Percentiles rank a stretch among this genome's conserved stretches.
Evolutionary conservation across 768 basidiomycete species (phyloP).

Genomic region (Agrocybe pediades): DNA sequence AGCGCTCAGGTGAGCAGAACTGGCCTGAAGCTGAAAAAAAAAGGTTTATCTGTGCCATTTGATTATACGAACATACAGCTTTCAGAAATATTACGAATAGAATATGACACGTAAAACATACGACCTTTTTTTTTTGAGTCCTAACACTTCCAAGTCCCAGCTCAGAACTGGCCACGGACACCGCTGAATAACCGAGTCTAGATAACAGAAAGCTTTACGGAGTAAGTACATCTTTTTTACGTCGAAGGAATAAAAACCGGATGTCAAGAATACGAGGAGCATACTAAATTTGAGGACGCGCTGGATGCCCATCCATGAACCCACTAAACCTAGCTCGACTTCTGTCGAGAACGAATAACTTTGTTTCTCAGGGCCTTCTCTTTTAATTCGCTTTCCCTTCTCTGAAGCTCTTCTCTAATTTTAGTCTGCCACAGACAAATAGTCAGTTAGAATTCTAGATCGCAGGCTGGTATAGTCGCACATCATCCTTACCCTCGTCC

Average conservation of each 20-base stretch:
- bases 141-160: not conserved
- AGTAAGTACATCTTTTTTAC: not conserved
- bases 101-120: not conserved
- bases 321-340: constrained; percentile 3
- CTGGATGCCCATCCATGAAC: not conserved
- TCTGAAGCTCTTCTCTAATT: constrained; percentile 54
- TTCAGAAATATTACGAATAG: not conserved
- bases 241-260: not conserved
- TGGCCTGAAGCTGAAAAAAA: too few species aligned
- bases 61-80: not conserved
- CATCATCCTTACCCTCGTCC: constrained; percentile 34
- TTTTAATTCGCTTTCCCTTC: constrained; percentile 77
- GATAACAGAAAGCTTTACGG: not conserved
- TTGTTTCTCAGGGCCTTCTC: constrained; percentile 84
- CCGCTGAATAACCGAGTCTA: not conserved
- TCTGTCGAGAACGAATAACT: constrained; percentile 70
- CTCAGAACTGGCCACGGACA: not conserved
- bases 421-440: constrained; percentile 17
- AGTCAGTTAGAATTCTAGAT: constrained; percentile 7
- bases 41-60: not conserved
- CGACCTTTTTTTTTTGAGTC: not conserved
- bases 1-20: not conserved
- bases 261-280: not conserved
- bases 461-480: constrained; percentile 2
- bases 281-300: not conserved